Percentiles rank a stretch among this genome's conserved stretches.
These are phyloP conservation scores for Salix koriyanagi DNA, from an alignment of 345 rosid genomes.

Conservation along the genomic window DNA sequence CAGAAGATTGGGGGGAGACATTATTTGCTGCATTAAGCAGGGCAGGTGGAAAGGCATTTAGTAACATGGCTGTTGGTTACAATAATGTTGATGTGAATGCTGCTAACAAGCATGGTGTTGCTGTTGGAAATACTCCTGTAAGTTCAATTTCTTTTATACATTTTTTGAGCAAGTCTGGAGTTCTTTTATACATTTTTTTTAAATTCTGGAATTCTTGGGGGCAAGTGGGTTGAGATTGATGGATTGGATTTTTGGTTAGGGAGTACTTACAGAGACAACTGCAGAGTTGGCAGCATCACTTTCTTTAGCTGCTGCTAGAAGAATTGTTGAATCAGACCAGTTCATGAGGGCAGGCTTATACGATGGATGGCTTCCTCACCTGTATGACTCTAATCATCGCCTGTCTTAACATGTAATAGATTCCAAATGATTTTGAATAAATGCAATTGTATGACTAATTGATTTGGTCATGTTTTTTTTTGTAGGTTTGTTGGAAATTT, in stretches of 20 bases:
- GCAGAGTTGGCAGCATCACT: conserved; percentile 96
- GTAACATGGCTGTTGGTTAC: conserved; percentile 99
- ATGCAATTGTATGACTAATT: neutral
- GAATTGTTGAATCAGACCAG: conserved; percentile 94
- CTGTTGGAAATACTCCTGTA: conserved; percentile 97
- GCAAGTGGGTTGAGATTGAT: conserved; percentile 2
- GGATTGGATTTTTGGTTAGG: conserved; percentile 37
- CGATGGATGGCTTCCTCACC: conserved; percentile 97
- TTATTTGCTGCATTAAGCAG: conserved; percentile 77
- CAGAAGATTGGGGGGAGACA: conserved; percentile 96
- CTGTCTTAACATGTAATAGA: neutral
- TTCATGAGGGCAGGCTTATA: conserved; percentile 95
- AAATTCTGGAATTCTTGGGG: neutral
- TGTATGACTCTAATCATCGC: conserved; percentile 32
- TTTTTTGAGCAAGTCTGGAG: neutral
- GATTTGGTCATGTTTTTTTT: conserved; percentile 6
- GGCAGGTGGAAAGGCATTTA: conserved; percentile 92
- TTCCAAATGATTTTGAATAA: neutral
- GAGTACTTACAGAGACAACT: conserved; percentile 94
- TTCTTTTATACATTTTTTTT: neutral
- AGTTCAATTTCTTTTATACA: conserved; percentile 15
- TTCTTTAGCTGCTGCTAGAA: conserved; percentile 83
- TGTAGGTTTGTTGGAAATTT: conserved; percentile 88
- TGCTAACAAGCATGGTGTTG: conserved; percentile 86
- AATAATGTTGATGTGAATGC: conserved; percentile 95